Evolutionary conservation across 2,329 filamentous ascomycete species (phyloP), one percentile per base, ranked within the genome.

Genomic region (Thelonectria blattea): DNA sequence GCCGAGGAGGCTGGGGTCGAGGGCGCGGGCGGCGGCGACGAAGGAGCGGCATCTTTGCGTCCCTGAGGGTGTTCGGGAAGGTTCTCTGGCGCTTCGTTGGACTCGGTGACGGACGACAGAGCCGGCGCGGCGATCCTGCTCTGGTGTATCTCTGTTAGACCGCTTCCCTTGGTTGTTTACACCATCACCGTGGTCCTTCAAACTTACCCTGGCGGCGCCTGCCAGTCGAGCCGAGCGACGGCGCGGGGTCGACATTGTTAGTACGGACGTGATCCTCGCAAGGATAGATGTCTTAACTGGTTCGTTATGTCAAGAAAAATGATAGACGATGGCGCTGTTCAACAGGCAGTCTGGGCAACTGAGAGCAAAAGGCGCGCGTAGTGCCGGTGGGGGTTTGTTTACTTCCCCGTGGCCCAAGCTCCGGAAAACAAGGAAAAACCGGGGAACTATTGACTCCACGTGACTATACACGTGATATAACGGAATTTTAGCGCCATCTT

Each of bases 1-100:
- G 87, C 83, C 4, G 87, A 87, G 14, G 83, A 84, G 41, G 86
- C 85, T 5, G 92, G 92, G 1, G 91, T 89, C 27, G 71, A 72
- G 4, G 79, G 78, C 50, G 68, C 68, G 39, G 79, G 73, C 52
- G 69, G 66, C 46, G 70, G 71, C 59, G 77, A 78, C 18, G 78
- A 76, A 60, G 72, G 71, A 52, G 71, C 66, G 58, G 73, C 67
- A 68, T 76, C 65, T 49, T 70, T 62, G 58, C 68, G 72, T 52
- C 68, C 70, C 43, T 66, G 65, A 11, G 68, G 62, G 22, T 68
- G 69, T 27, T 74, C 65, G 24, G 61, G 62, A 5, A 69, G 62
- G 20, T 68, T 67, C 30, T 75, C 66, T 5, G 75, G 72, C 7
- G 67, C 72, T 57, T 83, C 80, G 56, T 78, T 72, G 52, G 72